Conservation (phyloP, 1,284 basidiomycete species). For the Inonotus hispidus region DNA sequence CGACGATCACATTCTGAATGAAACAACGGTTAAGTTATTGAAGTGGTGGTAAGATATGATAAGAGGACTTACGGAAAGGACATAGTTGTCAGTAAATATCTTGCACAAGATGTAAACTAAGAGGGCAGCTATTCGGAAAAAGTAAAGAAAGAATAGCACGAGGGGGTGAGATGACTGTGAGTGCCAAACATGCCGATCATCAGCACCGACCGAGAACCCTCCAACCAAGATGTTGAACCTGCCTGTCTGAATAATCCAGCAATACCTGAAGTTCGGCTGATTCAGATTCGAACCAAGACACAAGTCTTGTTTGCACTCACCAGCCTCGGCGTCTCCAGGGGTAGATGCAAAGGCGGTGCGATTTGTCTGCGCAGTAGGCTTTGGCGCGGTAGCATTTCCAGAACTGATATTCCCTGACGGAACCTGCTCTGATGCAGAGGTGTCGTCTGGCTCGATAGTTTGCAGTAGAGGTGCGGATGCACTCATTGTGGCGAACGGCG, state of each 20-base stretch:
- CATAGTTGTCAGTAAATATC: constrained; percentile 83
- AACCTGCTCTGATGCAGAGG: background rate
- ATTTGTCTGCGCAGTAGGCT: constrained; percentile 42
- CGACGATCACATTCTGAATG: constrained; percentile 79
- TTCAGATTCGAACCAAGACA: background rate
- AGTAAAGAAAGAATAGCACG: constrained; percentile 77
- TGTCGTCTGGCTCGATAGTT: constrained; percentile 15
- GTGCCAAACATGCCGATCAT: constrained; percentile 10
- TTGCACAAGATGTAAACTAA: constrained; percentile 85
- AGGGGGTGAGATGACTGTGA: constrained; percentile 76
- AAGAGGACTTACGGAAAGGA: constrained; percentile 64
- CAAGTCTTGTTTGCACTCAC: constrained; percentile 32
- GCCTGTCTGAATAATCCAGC: constrained; percentile 74
- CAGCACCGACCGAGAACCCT: constrained; percentile 11
- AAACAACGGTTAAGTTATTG: background rate
- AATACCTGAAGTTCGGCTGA: constrained; percentile 43
- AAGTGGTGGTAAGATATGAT: background rate
- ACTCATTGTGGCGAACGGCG: constrained; percentile 13
- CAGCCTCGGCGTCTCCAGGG: constrained; percentile 63
- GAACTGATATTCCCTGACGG: constrained; percentile 12
- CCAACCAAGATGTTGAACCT: constrained; percentile 17
- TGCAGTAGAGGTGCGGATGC: constrained; percentile 17
- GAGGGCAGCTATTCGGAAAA: constrained; percentile 83
- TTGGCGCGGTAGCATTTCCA: background rate
- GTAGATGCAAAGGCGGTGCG: constrained; percentile 46